Evolutionary conservation across 2,329 filamentous ascomycete species (phyloP).

Genomic region (Colletotrichum sp.): DNA sequence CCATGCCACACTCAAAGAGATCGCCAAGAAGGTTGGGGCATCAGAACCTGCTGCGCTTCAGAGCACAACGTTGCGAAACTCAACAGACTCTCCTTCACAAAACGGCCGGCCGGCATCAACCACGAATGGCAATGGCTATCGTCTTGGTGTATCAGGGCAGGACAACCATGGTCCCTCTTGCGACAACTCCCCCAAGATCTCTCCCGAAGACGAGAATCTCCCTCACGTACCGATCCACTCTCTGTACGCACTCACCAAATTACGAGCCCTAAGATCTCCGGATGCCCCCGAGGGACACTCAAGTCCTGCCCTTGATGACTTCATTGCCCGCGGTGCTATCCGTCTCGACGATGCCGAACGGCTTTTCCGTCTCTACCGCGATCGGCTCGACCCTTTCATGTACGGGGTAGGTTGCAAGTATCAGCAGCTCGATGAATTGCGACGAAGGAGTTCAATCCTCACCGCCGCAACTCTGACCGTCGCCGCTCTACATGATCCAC

Average conservation of each 20-base stretch:
- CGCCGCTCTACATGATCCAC: conserved; percentile 61
- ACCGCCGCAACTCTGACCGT: conserved; percentile 62
- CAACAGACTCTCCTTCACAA: background rate
- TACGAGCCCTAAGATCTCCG: conserved; percentile 39
- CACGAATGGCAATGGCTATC: background rate
- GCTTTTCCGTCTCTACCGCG: conserved; percentile 54
- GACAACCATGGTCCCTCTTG: conserved; percentile 23
- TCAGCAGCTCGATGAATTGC: conserved; percentile 53
- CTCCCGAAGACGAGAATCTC: conserved; percentile 36
- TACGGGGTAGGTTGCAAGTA: conserved; percentile 57
- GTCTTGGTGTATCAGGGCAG: background rate
- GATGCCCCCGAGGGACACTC: conserved; percentile 23
- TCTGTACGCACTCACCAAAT: conserved; percentile 41
- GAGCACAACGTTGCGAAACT: background rate
- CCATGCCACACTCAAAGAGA: conserved; percentile 5
- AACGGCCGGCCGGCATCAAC: background rate
- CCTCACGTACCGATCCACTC: conserved; percentile 44
- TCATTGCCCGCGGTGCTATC: conserved; percentile 44
- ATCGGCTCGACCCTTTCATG: conserved; percentile 54
- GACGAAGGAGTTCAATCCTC: conserved; percentile 59
- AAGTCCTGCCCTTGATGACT: conserved; percentile 29
- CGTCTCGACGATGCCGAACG: conserved; percentile 54
- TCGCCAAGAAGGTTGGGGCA: conserved; percentile 15
- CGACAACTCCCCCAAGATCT: conserved; percentile 26
- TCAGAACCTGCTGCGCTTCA: conserved; percentile 12